Conservation (phyloP, 345 rosid species). For the Syzygium aqueum region DNA sequence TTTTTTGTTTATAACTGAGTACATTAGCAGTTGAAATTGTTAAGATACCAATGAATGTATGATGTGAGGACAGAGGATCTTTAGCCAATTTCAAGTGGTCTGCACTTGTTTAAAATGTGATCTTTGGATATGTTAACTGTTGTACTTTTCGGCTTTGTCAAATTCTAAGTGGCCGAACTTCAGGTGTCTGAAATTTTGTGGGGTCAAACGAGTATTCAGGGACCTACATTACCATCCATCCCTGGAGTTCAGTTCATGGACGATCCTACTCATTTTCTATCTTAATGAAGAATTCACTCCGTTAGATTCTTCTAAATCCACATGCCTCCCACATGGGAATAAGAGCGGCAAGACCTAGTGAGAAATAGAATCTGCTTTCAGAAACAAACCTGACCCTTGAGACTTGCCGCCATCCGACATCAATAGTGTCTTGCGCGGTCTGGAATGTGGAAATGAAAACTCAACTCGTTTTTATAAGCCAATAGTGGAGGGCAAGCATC, state of each 20-base stretch:
- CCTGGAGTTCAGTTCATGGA: slow-evolving; percentile 75
- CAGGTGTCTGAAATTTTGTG: neutral
- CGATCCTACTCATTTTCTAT: slow-evolving; percentile 92
- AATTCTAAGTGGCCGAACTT: neutral
- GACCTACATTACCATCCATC: slow-evolving; percentile 4
- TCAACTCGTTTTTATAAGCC: neutral
- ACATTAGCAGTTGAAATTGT: neutral
- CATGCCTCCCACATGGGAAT: neutral
- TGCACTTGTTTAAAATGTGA: neutral
- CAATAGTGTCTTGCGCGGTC: slow-evolving; percentile 71
- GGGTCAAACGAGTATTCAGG: neutral
- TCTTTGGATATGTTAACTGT: neutral
- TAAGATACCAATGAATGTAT: neutral
- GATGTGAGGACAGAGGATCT: neutral
- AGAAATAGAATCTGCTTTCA: slow-evolving; percentile 4
- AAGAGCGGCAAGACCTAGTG: neutral
- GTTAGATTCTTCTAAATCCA: slow-evolving; percentile 6
- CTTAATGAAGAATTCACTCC: slow-evolving; percentile 21
- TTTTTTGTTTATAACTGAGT: neutral
- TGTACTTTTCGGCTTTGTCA: neutral
- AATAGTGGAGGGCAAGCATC: neutral
- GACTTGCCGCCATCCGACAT: slow-evolving; percentile 68
- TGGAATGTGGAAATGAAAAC: slow-evolving; percentile 5
- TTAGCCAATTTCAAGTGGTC: neutral
- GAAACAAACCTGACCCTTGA: slow-evolving; percentile 57